phyloP scores from a whole-genome alignment of 1,284 basidiomycete genomes.

The Omphalotus olearius region DNA sequence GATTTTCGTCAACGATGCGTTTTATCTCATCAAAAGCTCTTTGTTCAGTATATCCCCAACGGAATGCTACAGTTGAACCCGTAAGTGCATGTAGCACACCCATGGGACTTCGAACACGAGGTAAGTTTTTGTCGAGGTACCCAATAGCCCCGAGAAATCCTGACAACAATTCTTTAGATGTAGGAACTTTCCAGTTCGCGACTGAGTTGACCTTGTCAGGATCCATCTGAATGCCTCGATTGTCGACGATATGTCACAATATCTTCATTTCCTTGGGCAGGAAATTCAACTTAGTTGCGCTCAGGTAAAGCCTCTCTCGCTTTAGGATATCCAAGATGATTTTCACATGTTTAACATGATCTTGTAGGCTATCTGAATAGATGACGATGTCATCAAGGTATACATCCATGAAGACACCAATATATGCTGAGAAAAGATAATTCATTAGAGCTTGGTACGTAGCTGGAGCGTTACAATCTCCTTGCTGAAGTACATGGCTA shows the following conservation, averaged over 20 bases:
- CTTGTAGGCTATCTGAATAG: conserved; percentile 23
- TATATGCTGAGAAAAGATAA: conserved; percentile 22
- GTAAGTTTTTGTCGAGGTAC: no score
- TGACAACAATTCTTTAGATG: no score
- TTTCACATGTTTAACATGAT: conserved; percentile 25
- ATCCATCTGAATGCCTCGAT: conserved; percentile 20
- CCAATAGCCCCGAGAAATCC: no score
- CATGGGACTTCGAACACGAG: no score
- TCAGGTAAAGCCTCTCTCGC: conserved; percentile 23
- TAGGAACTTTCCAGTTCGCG: background rate
- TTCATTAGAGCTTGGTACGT: conserved; percentile 26
- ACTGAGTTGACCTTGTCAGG: conserved; percentile 5
- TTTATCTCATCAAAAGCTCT: no score
- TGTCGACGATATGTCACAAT: conserved; percentile 23
- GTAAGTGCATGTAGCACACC: no score
- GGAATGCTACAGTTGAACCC: no score
- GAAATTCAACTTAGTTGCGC: conserved; percentile 24
- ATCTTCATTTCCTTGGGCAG: conserved; percentile 21
- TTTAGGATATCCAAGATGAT: conserved; percentile 21
- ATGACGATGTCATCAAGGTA: conserved; percentile 30
- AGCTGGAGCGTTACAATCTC: conserved; percentile 26
- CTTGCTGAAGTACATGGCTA: conserved; percentile 25
- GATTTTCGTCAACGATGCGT: no score
- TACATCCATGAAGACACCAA: conserved; percentile 27
- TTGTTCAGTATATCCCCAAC: no score